These are phyloP conservation scores for Agrostemma githago DNA, from an alignment of 148 eudicot species.

Conservation along the genomic window DNA sequence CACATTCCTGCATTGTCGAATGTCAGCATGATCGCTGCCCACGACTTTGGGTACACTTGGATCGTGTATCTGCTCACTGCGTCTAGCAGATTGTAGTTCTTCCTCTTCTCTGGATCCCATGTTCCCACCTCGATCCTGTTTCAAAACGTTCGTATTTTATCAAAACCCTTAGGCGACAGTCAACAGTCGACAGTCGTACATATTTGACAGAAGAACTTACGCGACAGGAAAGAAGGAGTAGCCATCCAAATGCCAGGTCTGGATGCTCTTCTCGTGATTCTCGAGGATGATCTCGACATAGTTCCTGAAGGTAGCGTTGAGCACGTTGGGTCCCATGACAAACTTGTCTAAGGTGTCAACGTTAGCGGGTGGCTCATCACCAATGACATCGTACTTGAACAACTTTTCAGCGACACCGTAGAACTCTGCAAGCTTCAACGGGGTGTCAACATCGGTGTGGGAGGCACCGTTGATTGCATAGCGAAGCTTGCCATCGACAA, in stretches of 20 bases:
- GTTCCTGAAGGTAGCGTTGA: slow-evolving; percentile 34
- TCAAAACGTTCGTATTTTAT: no score
- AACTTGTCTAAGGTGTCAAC: slow-evolving; percentile 20
- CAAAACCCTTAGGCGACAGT: not conserved
- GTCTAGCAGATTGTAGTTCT: slow-evolving; percentile 51
- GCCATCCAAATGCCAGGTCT: slow-evolving; percentile 48
- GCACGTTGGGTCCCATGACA: slow-evolving; percentile 26
- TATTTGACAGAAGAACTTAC: slow-evolving; percentile 13
- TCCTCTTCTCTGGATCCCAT: slow-evolving; percentile 51
- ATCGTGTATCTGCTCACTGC: slow-evolving; percentile 47
- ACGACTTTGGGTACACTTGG: slow-evolving; percentile 49
- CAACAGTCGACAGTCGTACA: not conserved
- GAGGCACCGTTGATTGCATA: slow-evolving; percentile 62
- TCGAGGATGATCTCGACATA: slow-evolving; percentile 48
- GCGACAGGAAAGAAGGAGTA: slow-evolving; percentile 55
- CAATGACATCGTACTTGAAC: slow-evolving; percentile 43
- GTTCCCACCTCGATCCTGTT: slow-evolving; percentile 44
- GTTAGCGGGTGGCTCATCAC: slow-evolving; percentile 34
- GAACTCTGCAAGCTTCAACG: slow-evolving; percentile 61
- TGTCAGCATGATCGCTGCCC: slow-evolving; percentile 48
- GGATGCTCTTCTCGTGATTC: slow-evolving; percentile 46
- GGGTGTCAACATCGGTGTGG: slow-evolving; percentile 48
- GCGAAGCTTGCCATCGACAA: slow-evolving; percentile 50
- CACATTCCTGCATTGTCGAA: slow-evolving; percentile 54
- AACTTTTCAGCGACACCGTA: slow-evolving; percentile 33